phyloP scores from a whole-genome alignment of 805 yeast species.

The Nakazawaea ernobii region DNA sequence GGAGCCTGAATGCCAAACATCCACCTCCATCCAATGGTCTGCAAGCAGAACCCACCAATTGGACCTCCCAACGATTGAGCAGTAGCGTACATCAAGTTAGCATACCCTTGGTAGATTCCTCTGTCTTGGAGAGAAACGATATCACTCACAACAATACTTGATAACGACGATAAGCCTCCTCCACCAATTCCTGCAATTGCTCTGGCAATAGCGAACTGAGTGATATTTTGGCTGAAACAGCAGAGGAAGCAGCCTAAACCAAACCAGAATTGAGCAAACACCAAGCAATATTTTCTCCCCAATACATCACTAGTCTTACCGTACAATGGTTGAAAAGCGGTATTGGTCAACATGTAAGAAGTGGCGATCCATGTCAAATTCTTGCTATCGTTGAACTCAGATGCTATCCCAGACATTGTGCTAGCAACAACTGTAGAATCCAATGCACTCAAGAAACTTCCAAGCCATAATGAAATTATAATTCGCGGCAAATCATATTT shows the following conservation, averaged over 20 bases:
- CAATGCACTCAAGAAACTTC: slow-evolving; percentile 46
- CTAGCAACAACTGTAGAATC: slow-evolving; percentile 61
- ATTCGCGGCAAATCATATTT: slow-evolving; percentile 13
- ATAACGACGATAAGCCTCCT: slow-evolving; percentile 47
- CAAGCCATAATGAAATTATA: slow-evolving; percentile 33
- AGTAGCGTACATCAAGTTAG: slow-evolving; percentile 30
- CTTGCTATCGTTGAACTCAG: slow-evolving; percentile 47
- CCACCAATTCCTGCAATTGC: slow-evolving; percentile 57
- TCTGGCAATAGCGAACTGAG: slow-evolving; percentile 41
- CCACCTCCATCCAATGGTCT: slow-evolving; percentile 37
- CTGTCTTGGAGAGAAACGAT: slow-evolving; percentile 48
- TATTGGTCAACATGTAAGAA: slow-evolving; percentile 58
- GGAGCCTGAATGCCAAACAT: slow-evolving; percentile 39
- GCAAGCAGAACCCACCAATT: slow-evolving; percentile 33
- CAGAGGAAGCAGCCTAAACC: slow-evolving; percentile 40
- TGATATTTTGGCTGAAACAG: slow-evolving; percentile 33
- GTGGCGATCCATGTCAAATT: slow-evolving; percentile 68
- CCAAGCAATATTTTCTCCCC: slow-evolving; percentile 43
- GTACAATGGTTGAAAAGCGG: slow-evolving; percentile 70
- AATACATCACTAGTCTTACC: slow-evolving; percentile 66
- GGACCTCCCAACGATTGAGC: slow-evolving; percentile 41
- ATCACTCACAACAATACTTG: slow-evolving; percentile 50
- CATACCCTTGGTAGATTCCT: slow-evolving; percentile 49
- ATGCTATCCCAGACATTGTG: slow-evolving; percentile 51
- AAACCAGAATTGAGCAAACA: slow-evolving; percentile 38